Base-by-base conservation (phyloP, 257 asterid species). In the Haberlea rhodopensis region DNA sequence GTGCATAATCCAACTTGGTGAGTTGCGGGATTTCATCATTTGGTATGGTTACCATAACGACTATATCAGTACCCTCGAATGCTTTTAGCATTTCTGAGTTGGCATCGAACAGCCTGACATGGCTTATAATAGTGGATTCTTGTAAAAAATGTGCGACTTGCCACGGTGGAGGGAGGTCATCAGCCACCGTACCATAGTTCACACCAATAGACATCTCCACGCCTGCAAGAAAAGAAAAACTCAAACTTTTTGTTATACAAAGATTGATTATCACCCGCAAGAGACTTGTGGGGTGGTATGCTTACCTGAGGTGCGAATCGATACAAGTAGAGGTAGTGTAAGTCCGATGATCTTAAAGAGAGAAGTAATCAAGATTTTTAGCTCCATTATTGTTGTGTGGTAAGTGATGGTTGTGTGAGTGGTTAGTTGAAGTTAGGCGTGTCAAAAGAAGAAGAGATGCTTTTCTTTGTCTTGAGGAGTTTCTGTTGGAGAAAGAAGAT, bases 81-180 rank as follows among this genome's bases (percentile, higher is more conserved):
- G 87, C 87, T 40, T 67, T 57, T 18, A 81, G 62, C 40, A 78
- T 78, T 66, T 78, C 79, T 9, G 82, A 80, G 72, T 78, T 62
- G 48, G 82, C 66, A 29, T 81, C 84, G 52, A 78, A 81, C 49
- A 81, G 80, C 57, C 81, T 71, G 49, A 78, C 84, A 1, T 75
- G 80, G 48, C 77, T 72, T 59, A 81, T 78, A 40, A 76, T 57
- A 78, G 87, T 78, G 73, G 75, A 70, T 0, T 81, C 66, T 2
- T 60, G 78, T 60, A 78, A 80, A 66, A 78, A 78, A 53, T 53
- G 67, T 0, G 82, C 87, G 6, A 81, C 87, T 53, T 75, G 51
- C 13, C 67, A 66, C 1, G 87, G 87, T 2, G 82, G 78, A 62
- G 84, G 71, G 75, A 79, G 83, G 76, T 79, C 69, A 71, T 79